phyloP scores from a whole-genome alignment of 441 rosid genomes.

The Hura crepitans region DNA sequence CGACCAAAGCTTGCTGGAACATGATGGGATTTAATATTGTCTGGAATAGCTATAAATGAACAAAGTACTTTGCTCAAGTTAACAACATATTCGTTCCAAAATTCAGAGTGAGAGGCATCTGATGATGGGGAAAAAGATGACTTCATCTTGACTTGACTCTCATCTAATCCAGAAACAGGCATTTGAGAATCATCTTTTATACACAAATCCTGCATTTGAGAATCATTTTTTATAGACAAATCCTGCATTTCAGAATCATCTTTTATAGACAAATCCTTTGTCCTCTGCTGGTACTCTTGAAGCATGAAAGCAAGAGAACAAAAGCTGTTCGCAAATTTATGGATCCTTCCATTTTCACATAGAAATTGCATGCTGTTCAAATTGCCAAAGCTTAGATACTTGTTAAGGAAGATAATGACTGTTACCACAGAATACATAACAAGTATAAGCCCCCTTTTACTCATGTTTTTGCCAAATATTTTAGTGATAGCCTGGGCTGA shows the following conservation, averaged over 20 bases:
- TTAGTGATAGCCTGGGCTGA: neutral
- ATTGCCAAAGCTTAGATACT: conserved; percentile 58
- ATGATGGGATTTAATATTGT: conserved; percentile 37
- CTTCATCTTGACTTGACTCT: conserved; percentile 27
- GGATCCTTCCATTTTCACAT: conserved; percentile 75
- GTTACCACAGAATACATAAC: conserved; percentile 16
- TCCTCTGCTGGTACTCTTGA: conserved; percentile 49
- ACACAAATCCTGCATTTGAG: conserved; percentile 32
- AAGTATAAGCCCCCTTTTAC: neutral
- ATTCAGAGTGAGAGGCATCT: conserved; percentile 34
- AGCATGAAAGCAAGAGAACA: conserved; percentile 69
- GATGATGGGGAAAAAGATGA: conserved; percentile 31
- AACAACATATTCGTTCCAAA: conserved; percentile 55
- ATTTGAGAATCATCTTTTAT: conserved; percentile 30
- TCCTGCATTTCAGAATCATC: conserved; percentile 34
- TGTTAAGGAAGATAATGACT: conserved; percentile 45
- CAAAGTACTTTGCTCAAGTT: conserved; percentile 56
- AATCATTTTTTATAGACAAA: conserved; percentile 25
- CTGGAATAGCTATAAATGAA: conserved; percentile 56
- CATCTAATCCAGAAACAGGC: conserved; percentile 26
- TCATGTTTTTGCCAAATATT: neutral
- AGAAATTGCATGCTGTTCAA: conserved; percentile 74
- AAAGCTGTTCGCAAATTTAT: conserved; percentile 80
- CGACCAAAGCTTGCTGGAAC: conserved; percentile 36
- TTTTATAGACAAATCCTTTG: conserved; percentile 29